phyloP scores from a whole-genome alignment of 1,284 basidiomycete species.

The Apiotrichum montevideense region DNA sequence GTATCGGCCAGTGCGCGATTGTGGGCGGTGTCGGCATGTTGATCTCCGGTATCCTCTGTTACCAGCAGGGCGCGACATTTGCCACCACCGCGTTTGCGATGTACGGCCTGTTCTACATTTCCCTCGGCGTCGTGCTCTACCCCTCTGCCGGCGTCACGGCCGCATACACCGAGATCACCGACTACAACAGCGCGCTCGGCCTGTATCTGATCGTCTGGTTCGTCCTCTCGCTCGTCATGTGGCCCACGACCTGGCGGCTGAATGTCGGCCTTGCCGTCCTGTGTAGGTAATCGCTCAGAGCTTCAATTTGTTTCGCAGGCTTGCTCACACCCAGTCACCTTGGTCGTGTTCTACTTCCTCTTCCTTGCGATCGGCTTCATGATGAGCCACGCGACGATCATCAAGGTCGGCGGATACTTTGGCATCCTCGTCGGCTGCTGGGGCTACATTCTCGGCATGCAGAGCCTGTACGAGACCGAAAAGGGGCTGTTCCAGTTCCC shows the following conservation, averaged over 20 bases:
- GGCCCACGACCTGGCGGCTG: conserved; percentile 5
- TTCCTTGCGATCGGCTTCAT: conserved; percentile 14
- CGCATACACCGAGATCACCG: conserved; percentile 4
- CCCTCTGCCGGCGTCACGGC: conserved; percentile 3
- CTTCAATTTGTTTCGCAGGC: neutral
- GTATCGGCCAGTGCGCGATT: conserved; percentile 8
- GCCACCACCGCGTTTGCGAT: conserved; percentile 11
- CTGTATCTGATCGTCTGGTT: conserved; percentile 14
- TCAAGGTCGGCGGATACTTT: conserved; percentile 12
- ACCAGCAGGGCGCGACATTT: conserved; percentile 14
- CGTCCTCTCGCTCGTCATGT: conserved; percentile 11
- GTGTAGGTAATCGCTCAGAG: conserved; percentile 1
- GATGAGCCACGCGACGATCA: conserved; percentile 3
- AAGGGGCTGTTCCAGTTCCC: conserved; percentile 14
- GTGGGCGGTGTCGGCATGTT: conserved; percentile 17
- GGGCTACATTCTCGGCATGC: conserved; percentile 14
- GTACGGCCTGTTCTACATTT: conserved; percentile 17
- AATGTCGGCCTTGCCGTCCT: conserved; percentile 13
- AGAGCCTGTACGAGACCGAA: conserved; percentile 10
- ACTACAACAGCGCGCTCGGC: conserved; percentile 12
- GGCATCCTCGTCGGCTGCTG: conserved; percentile 12
- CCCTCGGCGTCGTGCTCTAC: conserved; percentile 10
- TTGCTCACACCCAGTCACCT: neutral
- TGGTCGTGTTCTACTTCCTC: conserved; percentile 17
- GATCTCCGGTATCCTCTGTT: conserved; percentile 11